phyloP scores from a whole-genome alignment of 2,329 filamentous ascomycete species.

The Apiospora arundinis region DNA sequence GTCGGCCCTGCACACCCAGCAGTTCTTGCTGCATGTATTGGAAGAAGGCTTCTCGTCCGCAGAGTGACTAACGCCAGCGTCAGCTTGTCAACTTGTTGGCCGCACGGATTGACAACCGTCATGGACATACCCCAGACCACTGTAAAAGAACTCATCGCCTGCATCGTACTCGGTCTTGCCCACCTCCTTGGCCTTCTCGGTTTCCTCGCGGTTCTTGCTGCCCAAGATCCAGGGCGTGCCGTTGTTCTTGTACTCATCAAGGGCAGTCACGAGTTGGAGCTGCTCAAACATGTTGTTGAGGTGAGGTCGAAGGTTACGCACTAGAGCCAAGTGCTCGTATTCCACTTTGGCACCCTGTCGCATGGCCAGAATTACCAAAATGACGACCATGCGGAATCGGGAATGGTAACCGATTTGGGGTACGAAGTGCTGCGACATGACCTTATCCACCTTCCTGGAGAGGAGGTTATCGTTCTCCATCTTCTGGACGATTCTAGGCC shows the following conservation, averaged over 20 bases:
- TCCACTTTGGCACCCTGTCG: slow-evolving; percentile 28
- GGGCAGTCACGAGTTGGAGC: slow-evolving; percentile 31
- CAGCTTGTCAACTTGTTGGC: background rate
- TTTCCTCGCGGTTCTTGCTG: slow-evolving; percentile 27
- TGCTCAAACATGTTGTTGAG: slow-evolving; percentile 34
- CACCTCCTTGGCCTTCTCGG: background rate
- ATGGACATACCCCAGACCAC: slow-evolving; percentile 32
- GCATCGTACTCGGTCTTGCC: slow-evolving; percentile 24
- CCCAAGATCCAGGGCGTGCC: slow-evolving; percentile 32
- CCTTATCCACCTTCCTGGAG: slow-evolving; percentile 28
- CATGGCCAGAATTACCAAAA: slow-evolving; percentile 32
- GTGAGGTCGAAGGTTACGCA: slow-evolving; percentile 8
- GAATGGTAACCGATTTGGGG: slow-evolving; percentile 25
- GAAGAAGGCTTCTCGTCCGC: slow-evolving; percentile 27
- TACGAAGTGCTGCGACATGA: slow-evolving; percentile 25
- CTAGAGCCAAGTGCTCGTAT: slow-evolving; percentile 23
- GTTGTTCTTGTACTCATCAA: slow-evolving; percentile 34
- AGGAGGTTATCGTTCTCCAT: slow-evolving; percentile 28
- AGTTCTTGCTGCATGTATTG: slow-evolving; percentile 29
- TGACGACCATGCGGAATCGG: slow-evolving; percentile 28
- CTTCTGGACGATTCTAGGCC: slow-evolving; percentile 22
- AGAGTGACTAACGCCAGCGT: slow-evolving; percentile 28
- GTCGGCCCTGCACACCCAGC: slow-evolving; percentile 27
- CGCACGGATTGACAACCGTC: background rate
- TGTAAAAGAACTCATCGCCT: slow-evolving; percentile 32